Conservation (phyloP, 768 basidiomycete genomes). For the Suillus lakei region DNA sequence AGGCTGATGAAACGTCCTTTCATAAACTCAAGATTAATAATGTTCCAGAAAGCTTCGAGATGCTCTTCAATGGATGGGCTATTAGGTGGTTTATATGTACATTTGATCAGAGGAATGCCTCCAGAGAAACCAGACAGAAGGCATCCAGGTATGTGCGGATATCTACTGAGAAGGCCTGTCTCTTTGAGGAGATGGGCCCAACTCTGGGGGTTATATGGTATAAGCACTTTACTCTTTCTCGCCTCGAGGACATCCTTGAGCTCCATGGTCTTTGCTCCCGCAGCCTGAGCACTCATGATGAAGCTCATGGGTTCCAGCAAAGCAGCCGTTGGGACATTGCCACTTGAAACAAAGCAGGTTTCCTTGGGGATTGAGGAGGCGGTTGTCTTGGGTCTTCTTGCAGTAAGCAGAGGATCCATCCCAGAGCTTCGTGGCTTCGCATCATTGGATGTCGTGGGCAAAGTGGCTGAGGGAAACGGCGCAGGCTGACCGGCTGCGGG, state of each 20-base stretch:
- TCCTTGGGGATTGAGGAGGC: no score
- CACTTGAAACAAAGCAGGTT: slow-evolving; percentile 39
- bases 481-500: no score
- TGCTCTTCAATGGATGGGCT: not conserved
- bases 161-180: slow-evolving; percentile 1
- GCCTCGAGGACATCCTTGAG: slow-evolving; percentile 13
- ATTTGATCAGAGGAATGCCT: not conserved
- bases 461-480: no score
- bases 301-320: slow-evolving; percentile 19
- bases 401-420: no score
- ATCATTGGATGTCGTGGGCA: no score
- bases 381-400: no score
- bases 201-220: not conserved
- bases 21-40: slow-evolving; percentile 16
- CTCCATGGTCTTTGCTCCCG: slow-evolving; percentile 21
- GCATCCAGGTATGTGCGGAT: not conserved
- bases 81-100: slow-evolving; percentile 8
- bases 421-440: no score
- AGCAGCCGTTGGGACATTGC: slow-evolving; percentile 36
- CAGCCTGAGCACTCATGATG: slow-evolving; percentile 49
- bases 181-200: slow-evolving; percentile 1
- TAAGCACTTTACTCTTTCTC: slow-evolving; percentile 6
- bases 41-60: not conserved
- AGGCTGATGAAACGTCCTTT: slow-evolving; percentile 40
- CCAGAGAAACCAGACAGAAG: not conserved